Conservation (phyloP, 2,329 filamentous ascomycete species). For the Beauveria pseudobassiana region DNA sequence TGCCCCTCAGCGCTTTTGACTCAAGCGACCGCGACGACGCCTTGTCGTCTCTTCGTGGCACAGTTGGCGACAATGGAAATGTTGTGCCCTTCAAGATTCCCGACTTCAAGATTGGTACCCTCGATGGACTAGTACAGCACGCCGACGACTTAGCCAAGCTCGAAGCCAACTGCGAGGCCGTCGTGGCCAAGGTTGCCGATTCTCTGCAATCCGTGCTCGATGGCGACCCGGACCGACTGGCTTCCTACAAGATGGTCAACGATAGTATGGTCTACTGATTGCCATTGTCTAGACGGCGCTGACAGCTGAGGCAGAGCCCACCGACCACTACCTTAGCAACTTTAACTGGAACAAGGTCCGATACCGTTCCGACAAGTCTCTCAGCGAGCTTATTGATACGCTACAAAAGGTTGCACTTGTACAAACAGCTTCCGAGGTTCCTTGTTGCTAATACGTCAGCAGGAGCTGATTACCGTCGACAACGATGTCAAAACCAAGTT, state of each 20-base stretch:
- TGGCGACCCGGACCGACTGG: slow-evolving; percentile 73
- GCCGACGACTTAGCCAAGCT: slow-evolving; percentile 92
- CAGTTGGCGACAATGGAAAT: slow-evolving; percentile 67
- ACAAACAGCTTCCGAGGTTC: slow-evolving; percentile 1
- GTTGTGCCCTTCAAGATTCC: slow-evolving; percentile 76
- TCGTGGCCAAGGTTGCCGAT: slow-evolving; percentile 83
- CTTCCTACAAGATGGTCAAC: slow-evolving; percentile 86
- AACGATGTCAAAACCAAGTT: slow-evolving; percentile 94
- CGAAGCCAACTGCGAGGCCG: slow-evolving; percentile 67
- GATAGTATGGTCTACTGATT: slow-evolving; percentile 59
- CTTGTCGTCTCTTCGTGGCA: slow-evolving; percentile 64
- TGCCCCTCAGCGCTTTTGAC: slow-evolving; percentile 80
- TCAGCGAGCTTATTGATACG: slow-evolving; percentile 78
- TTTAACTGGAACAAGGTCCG: slow-evolving; percentile 98
- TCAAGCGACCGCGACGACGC: slow-evolving; percentile 76
- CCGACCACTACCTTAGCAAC: slow-evolving; percentile 80
- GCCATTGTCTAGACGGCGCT: slow-evolving; percentile 12
- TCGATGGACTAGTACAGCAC: slow-evolving; percentile 92
- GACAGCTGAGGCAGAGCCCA: slow-evolving; percentile 61
- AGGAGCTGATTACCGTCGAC: slow-evolving; percentile 88
- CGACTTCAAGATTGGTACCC: slow-evolving; percentile 94
- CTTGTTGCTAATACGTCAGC: slow-evolving; percentile 4
- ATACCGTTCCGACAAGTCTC: slow-evolving; percentile 85
- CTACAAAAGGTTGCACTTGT: slow-evolving; percentile 65
- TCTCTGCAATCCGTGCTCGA: slow-evolving; percentile 77